Percentiles rank a stretch among this genome's conserved stretches.
phyloP scores from a whole-genome alignment of 2,329 filamentous ascomycete species.

The Epicoccum nigrum region DNA sequence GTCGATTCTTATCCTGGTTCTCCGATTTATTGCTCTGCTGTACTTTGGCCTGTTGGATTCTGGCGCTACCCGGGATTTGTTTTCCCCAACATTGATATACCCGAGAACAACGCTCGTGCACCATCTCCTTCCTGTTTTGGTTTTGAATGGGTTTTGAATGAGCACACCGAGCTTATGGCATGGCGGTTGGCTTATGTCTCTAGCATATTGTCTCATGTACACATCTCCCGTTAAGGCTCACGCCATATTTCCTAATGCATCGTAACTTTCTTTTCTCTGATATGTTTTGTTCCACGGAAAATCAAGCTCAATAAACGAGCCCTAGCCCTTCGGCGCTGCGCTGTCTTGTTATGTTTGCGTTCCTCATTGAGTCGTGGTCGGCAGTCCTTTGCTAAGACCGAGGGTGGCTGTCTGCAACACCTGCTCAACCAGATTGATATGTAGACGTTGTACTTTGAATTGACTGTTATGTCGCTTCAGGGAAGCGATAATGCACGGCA shows the following conservation, averaged over 20 bases:
- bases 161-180: conserved; percentile 3
- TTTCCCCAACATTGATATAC: conserved; percentile 18
- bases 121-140: conserved; percentile 14
- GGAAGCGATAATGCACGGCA: neutral
- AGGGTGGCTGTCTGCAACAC: conserved; percentile 12
- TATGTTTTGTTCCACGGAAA: conserved; percentile 2
- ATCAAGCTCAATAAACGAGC: conserved; percentile 1
- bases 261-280: neutral
- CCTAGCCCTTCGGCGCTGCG: conserved; percentile 1
- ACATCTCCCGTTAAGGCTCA: conserved; percentile 5
- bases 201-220: conserved; percentile 8
- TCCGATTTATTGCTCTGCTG: conserved; percentile 8
- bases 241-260: conserved; percentile 10
- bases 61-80: conserved; percentile 8
- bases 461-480: neutral
- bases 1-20: neutral
- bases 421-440: conserved; percentile 7
- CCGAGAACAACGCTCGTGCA: conserved; percentile 24
- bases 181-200: conserved; percentile 1
- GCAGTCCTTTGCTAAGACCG: conserved; percentile 1
- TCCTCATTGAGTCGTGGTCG: neutral
- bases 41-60: conserved; percentile 22
- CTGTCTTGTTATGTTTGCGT: neutral
- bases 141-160: conserved; percentile 10
- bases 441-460: conserved; percentile 4